These are phyloP conservation scores for Pezicula radicicola DNA, from an alignment of 2,329 filamentous ascomycete genomes.

Conservation along the genomic window DNA sequence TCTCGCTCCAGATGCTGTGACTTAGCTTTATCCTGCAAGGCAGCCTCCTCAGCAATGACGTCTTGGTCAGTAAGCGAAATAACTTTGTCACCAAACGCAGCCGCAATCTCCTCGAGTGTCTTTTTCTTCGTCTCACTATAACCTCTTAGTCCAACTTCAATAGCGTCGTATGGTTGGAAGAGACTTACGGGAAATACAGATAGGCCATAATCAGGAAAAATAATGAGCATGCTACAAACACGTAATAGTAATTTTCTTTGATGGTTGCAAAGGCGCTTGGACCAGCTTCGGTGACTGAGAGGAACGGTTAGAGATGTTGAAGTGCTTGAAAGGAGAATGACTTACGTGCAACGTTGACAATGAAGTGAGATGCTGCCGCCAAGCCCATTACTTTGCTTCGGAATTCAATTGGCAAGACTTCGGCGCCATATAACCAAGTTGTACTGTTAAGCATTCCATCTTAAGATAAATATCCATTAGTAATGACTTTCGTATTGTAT, in stretches of 20 bases:
- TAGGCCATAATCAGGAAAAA: slow-evolving; percentile 51
- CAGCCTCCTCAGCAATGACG: slow-evolving; percentile 1
- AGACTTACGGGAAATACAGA: slow-evolving; percentile 47
- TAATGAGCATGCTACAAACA: slow-evolving; percentile 49
- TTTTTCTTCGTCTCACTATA: slow-evolving; percentile 42
- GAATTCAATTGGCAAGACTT: slow-evolving; percentile 49
- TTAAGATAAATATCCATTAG: slow-evolving; percentile 9
- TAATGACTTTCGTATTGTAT: background rate
- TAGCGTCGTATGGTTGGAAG: background rate
- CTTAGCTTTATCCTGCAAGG: slow-evolving; percentile 1
- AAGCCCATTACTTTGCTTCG: slow-evolving; percentile 54
- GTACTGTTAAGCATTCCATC: slow-evolving; percentile 51
- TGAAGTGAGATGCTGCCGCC: slow-evolving; percentile 49
- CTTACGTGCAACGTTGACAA: slow-evolving; percentile 48
- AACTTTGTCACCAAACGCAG: slow-evolving; percentile 44
- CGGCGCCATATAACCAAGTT: slow-evolving; percentile 53
- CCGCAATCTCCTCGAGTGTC: slow-evolving; percentile 45
- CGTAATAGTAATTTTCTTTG: slow-evolving; percentile 58
- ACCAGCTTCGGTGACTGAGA: slow-evolving; percentile 46
- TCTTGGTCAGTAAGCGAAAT: slow-evolving; percentile 27
- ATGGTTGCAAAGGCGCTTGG: slow-evolving; percentile 55
- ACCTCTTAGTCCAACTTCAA: background rate
- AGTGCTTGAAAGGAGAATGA: slow-evolving; percentile 4
- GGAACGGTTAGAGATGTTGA: slow-evolving; percentile 2
- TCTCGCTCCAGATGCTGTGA: background rate